Percentiles rank a stretch among this genome's conserved stretches.
Conservation (phyloP, 129 eudicot species). For the Helianthus tuberosus region DNA sequence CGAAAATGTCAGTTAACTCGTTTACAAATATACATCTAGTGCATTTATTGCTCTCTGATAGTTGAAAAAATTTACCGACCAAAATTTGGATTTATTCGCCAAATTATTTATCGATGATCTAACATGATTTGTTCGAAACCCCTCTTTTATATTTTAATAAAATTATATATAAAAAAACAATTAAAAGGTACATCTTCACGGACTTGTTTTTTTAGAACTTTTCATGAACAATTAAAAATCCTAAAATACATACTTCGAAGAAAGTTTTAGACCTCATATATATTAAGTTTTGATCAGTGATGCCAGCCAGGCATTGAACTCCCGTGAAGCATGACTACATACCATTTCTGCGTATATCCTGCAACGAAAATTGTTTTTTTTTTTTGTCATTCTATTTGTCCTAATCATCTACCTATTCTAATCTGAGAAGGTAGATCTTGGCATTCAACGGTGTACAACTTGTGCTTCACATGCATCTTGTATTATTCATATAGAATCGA, state of each 20-base stretch:
- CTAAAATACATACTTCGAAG: not conserved
- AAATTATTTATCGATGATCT: too few relatives aligned
- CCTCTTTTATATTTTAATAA: too few relatives aligned
- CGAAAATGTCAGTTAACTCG: too few relatives aligned
- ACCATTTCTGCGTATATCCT: conserved; percentile 11
- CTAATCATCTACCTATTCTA: conserved; percentile 9
- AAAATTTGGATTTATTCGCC: too few relatives aligned
- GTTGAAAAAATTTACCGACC: too few relatives aligned
- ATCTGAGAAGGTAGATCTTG: conserved; percentile 5
- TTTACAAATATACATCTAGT: too few relatives aligned
- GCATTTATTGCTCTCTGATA: too few relatives aligned
- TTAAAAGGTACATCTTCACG: too few relatives aligned
- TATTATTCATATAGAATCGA: not conserved
- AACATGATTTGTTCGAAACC: too few relatives aligned
- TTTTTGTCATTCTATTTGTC: conserved; percentile 22
- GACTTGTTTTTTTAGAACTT: too few relatives aligned
- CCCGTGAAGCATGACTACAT: conserved; percentile 25
- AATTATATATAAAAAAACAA: too few relatives aligned
- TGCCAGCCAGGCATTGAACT: conserved; percentile 31
- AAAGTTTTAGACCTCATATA: conserved; percentile 17
- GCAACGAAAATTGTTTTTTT: conserved; percentile 14
- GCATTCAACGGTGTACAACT: conserved; percentile 9
- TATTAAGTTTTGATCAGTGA: conserved; percentile 1
- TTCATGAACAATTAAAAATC: too few relatives aligned
- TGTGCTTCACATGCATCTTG: conserved; percentile 12